phyloP scores from a whole-genome alignment of 768 basidiomycete genomes.

The Leccinellum albellum region DNA sequence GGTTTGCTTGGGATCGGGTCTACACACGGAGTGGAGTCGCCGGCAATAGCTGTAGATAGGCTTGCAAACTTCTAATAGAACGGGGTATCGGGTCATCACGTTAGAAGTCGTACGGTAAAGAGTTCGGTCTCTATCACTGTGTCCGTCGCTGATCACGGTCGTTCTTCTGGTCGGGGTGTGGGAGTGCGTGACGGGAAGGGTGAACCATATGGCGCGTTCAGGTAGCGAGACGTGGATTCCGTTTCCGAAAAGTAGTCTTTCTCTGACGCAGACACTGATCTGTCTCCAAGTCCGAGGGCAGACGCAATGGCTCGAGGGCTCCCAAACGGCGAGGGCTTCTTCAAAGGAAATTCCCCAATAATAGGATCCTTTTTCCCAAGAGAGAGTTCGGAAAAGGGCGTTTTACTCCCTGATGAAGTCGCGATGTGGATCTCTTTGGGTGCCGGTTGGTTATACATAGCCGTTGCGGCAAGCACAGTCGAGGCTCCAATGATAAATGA shows the following conservation, averaged over 20 bases:
- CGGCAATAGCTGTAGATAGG: conserved; percentile 33
- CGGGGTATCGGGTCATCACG: conserved; percentile 33
- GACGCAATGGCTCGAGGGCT: conserved; percentile 49
- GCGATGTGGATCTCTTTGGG: conserved; percentile 35
- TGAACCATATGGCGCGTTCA: conserved; percentile 48
- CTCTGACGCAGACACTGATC: conserved; percentile 21
- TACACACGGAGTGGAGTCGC: conserved; percentile 21
- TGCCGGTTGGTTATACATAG: conserved; percentile 86
- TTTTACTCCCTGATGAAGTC: conserved; percentile 31
- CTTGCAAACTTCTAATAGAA: conserved; percentile 32
- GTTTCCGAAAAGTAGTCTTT: conserved; percentile 38
- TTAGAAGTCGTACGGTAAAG: conserved; percentile 34
- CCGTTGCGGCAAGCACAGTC: conserved; percentile 85
- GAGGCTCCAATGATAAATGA: conserved; percentile 83
- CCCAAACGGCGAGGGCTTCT: conserved; percentile 46
- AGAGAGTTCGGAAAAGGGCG: conserved; percentile 43
- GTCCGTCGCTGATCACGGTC: conserved; percentile 19
- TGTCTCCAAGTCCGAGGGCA: conserved; percentile 42
- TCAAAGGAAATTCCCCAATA: conserved; percentile 52
- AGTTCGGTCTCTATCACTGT: conserved; percentile 14
- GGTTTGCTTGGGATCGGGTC: conserved; percentile 25
- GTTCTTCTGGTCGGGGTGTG: conserved; percentile 38
- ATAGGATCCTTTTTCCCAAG: conserved; percentile 52
- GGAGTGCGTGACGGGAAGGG: conserved; percentile 48
- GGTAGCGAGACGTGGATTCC: conserved; percentile 42